Base-by-base conservation (phyloP, 306 rosid species). In the Cercis canadensis region DNA sequence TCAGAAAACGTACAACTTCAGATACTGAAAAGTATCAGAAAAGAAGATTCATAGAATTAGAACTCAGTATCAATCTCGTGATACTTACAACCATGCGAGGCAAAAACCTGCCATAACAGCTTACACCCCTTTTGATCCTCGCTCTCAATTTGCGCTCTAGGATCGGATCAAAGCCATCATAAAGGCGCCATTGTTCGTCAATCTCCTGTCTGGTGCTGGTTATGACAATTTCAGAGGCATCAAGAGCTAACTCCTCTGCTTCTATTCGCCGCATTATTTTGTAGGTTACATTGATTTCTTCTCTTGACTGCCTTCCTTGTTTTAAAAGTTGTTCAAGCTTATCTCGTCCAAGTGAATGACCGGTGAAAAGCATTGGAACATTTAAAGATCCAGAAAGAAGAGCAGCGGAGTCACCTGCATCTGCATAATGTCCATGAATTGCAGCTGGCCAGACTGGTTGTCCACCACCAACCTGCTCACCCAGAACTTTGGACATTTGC, bases 181-280 rank as follows among this genome's bases (percentile, higher is more conserved):
- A 87, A 24, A 87, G 75, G 50, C 87, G 88, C 87, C 92, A 87
- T 43, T 87, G 92, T 61, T 80, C 76, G 52, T 87, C 92, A 14
- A 84, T 87, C 74, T 87, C 92, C 65, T 87, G 92, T 57, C 87
- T 81, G 13, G 88, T 87, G 80, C 92, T 84, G 62, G 92, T 87
- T 62, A 87, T 84, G 57, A 84, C 79, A 21, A 81, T 84, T 74
- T 87, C 92, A 18, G 88, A 81, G 53, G 83, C 79, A 79, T 87
- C 92, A 62, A 87, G 88, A 7, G 88, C 21, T 39, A 87, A 63
- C 66, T 87, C 88, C 78, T 87, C 92, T 14, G 85, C 92, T 80
- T 87, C 92, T 57, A 84, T 81, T 74, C 92, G 75, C 63, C 92
- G 78, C 92, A 84, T 81, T 67, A 87, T 87, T 79, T 81, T 87